Percentiles rank a stretch among this genome's conserved stretches.
phyloP scores from a whole-genome alignment of 257 asterid species.

The Rhazya stricta region DNA sequence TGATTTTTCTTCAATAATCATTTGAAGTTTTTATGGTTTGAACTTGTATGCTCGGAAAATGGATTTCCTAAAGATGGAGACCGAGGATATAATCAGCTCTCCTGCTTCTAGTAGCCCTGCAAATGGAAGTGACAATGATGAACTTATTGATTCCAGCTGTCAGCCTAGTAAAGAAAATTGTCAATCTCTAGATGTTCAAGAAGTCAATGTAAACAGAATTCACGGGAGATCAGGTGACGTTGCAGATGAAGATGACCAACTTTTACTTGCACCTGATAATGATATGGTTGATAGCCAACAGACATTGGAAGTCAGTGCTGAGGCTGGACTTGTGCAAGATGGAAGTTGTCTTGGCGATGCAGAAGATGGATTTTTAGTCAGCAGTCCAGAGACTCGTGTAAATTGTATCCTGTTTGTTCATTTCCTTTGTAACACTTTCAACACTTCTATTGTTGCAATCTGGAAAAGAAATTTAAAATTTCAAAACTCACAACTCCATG shows the following conservation, averaged over 20 bases:
- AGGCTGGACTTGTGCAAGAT: conserved; percentile 31
- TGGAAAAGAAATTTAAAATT: conserved; percentile 4
- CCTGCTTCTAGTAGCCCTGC: conserved; percentile 45
- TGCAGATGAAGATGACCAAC: conserved; percentile 37
- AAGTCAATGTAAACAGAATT: conserved; percentile 29
- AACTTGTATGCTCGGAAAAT: conserved; percentile 6
- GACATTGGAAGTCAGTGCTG: conserved; percentile 24
- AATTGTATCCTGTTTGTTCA: conserved; percentile 44
- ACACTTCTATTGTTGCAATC: not conserved
- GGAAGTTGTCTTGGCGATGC: conserved; percentile 32
- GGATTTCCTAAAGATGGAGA: conserved; percentile 40
- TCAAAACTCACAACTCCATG: not conserved
- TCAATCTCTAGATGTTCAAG: conserved; percentile 27
- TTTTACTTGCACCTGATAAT: conserved; percentile 27
- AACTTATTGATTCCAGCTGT: conserved; percentile 22
- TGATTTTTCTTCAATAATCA: not conserved
- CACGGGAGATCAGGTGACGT: conserved; percentile 25
- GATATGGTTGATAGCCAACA: conserved; percentile 28
- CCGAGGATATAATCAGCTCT: conserved; percentile 44
- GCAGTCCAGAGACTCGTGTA: conserved; percentile 38
- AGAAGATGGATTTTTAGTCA: conserved; percentile 29
- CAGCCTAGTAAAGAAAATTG: conserved; percentile 28
- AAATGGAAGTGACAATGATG: conserved; percentile 35
- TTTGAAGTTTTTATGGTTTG: not conserved
- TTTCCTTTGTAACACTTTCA: conserved; percentile 1